These are phyloP conservation scores for Bocquillonia castaneifolia DNA, from an alignment of 441 rosid genomes.

Conservation along the genomic window DNA sequence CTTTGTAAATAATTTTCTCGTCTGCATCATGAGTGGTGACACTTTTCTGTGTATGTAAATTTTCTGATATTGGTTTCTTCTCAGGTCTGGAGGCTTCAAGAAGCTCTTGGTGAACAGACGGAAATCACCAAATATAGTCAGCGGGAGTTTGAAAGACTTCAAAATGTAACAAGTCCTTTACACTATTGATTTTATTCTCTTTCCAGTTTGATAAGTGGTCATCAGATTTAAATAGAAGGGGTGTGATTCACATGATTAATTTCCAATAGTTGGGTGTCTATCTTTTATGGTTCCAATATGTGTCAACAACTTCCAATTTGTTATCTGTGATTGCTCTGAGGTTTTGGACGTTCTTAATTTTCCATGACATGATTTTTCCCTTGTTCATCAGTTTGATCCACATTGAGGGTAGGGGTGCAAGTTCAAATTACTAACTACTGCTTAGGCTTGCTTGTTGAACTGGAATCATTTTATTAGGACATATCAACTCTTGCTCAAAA, in stretches of 20 bases:
- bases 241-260: constrained; percentile 7
- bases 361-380: not conserved
- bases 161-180: constrained; percentile 51
- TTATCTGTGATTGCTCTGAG: not conserved
- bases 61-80: constrained; percentile 12
- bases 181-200: not conserved
- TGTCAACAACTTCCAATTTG: not conserved
- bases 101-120: constrained; percentile 93
- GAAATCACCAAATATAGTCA: constrained; percentile 86
- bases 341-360: constrained; percentile 13
- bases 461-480: no score
- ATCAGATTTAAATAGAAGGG: not conserved
- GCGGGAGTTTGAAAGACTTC: constrained; percentile 92
- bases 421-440: no score
- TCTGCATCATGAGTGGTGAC: not conserved
- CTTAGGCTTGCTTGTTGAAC: no score
- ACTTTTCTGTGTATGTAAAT: not conserved
- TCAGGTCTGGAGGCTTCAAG: constrained; percentile 98
- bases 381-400: not conserved
- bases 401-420: not conserved
- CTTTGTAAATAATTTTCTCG: no score
- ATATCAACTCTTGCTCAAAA: no score
- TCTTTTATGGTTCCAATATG: not conserved
- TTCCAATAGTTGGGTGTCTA: not conserved
- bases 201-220: not conserved